Evolutionary conservation across 768 basidiomycete species (phyloP), one percentile per base, ranked within the genome.

Genomic region (Leccinellum rugosiceps): DNA sequence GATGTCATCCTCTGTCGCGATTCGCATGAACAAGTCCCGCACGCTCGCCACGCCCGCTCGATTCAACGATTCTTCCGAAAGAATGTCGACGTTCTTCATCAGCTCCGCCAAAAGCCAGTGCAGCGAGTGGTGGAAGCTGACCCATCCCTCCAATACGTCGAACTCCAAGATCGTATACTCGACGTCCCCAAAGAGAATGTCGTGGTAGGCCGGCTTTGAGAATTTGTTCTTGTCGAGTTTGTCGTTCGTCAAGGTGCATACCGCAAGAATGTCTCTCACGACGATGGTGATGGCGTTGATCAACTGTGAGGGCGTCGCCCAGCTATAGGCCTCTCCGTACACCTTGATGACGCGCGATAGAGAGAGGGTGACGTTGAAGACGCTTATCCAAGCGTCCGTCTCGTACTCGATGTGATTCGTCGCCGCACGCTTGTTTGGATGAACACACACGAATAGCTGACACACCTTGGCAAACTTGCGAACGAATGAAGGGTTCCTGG

Each of bases 361-460:
- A 32, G 92, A 94, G 10, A 96, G 82, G 6, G 94, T 94, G 23
- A 98, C 89, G 63, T 95, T 94, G 74, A 98, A 98, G 14, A 97
- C 92, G 64, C 88, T 91, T 60, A 97, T 92, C 96, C 95, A 97
- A 19, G 89, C 88, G 62, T 99, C 97, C 30, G 90, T 89, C 75
- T 99, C 97, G 75, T 91, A 99, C 72, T 98, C 96, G 64, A 99
- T 85, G 64, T 98, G 97, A 52, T 77, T 87, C 28, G 83, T 80
- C 6, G 80, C 84, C 19, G 89, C 92, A 17, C 96, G 84, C 63
- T 87, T 86, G 72, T 94, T 94, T 2, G 94, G 88, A 67, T 96
- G 94, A 67, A 98, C 81, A 61, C 91, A 92, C 84, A 92, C 90
- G 78, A 98, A 99, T 45, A 98, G 76, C 62, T 88, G 84, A 72